Base-by-base conservation (phyloP, 164 flowering plant species). In the Tinospora cordifolia region DNA sequence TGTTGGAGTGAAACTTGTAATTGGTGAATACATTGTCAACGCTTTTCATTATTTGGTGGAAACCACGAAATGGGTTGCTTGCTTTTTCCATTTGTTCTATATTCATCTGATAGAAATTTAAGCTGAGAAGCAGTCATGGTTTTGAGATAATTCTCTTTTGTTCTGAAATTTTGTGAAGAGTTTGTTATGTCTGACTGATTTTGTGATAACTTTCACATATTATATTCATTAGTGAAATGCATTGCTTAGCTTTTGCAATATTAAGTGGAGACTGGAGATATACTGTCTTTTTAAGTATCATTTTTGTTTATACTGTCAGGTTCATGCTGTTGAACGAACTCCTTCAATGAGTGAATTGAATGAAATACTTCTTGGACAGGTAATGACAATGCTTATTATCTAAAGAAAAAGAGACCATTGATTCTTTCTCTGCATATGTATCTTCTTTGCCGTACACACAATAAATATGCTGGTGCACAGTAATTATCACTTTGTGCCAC, bases 271-370 rank as follows among this genome's bases (percentile, higher is more conserved):
- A 70, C 6, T 19, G 25, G 46, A 17, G 30, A 70, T 6, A 26
- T 39, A 22, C 15, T 34, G 0, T 8, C 13, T 38, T 21, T 60
- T 21, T 54, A 38, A 8, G 24, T 39, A 60, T 66, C 34, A 39
- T 26, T 62, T 67, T 67, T 14, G 21, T 58, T 4, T 80, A 13
- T 66, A 38, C 15, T 76, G 77, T 62, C 87, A 95, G 99, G 96
- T 95, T 75, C 80, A 87, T 77, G 87, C 96, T 66, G 83, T 95
- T 69, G 98, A 95, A 80, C 88, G 84, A 83, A 92, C 95, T 77
- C 98, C 99, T 73, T 92, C 98, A 70, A 91, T 95, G 98, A 95
- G 99, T 78, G 98, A 91, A 78, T 79, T 95, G 78, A 95, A 87
- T 80, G 98, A 95, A 76, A 89, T 95, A 76, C 92, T 95, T 71